Conservation (phyloP, 1,284 basidiomycete species). For the Ceratobasidium sp. region DNA sequence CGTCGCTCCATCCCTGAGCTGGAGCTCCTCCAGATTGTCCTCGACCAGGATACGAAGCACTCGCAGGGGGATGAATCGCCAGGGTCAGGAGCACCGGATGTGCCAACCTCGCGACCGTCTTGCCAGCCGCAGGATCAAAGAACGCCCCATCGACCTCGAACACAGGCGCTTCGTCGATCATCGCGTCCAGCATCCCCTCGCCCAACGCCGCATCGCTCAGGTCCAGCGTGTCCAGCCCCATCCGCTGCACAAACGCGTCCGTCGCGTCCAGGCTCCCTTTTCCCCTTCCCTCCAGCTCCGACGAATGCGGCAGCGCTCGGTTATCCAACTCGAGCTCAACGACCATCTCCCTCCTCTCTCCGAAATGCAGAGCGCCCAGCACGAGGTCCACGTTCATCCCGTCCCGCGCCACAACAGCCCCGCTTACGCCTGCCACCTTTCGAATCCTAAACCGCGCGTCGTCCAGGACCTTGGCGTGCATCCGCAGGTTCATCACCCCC, state of each 20-base stretch:
- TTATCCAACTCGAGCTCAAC: conserved; percentile 93
- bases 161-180: conserved; percentile 94
- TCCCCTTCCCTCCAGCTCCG: neutral
- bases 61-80: conserved; percentile 73
- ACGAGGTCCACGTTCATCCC: conserved; percentile 96
- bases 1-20: conserved; percentile 68
- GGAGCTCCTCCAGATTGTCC: conserved; percentile 44
- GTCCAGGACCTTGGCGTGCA: conserved; percentile 90
- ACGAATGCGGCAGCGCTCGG: conserved; percentile 54
- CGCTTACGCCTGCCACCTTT: conserved; percentile 87
- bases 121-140: conserved; percentile 84
- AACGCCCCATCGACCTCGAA: conserved; percentile 92
- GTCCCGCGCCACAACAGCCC: conserved; percentile 83
- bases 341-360: conserved; percentile 93
- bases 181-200: conserved; percentile 86
- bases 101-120: conserved; percentile 83
- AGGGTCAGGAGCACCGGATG: conserved; percentile 90
- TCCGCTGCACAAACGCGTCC: conserved; percentile 80
- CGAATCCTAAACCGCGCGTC: conserved; percentile 75
- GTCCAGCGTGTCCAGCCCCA: conserved; percentile 73
- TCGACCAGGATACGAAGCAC: conserved; percentile 41
- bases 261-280: conserved; percentile 65
- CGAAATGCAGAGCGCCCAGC: conserved; percentile 90
- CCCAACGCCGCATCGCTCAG: conserved; percentile 74
- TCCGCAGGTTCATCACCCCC: conserved; percentile 86